Conservation (phyloP, 192 early-diverging fungal species). For the Coemansia biformis region DNA sequence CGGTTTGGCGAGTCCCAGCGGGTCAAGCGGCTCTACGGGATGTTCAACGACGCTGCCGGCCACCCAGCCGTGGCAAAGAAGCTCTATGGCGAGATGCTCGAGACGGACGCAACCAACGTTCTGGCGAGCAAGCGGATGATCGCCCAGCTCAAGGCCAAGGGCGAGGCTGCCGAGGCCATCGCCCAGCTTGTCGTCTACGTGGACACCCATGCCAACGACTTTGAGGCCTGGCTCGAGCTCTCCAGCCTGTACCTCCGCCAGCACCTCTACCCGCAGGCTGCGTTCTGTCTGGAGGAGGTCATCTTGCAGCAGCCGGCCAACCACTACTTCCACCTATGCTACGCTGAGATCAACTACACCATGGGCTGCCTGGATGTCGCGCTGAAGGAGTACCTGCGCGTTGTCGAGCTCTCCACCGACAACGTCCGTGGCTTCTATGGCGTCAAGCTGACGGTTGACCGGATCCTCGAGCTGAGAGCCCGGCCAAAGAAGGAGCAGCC, state of each 20-base stretch:
- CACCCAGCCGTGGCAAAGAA: slow-evolving; percentile 61
- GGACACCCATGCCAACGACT: slow-evolving; percentile 80
- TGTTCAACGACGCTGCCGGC: slow-evolving; percentile 74
- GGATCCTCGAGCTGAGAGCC: slow-evolving; percentile 16
- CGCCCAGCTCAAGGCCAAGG: slow-evolving; percentile 64
- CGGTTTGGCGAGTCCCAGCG: slow-evolving; percentile 65
- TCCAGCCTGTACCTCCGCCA: slow-evolving; percentile 65
- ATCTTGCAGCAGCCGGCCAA: slow-evolving; percentile 80
- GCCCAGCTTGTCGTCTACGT: slow-evolving; percentile 65
- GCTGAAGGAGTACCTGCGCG: slow-evolving; percentile 84
- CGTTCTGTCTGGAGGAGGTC: slow-evolving; percentile 89
- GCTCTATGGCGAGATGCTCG: slow-evolving; percentile 71
- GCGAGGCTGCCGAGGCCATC: slow-evolving; percentile 65
- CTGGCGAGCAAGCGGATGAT: slow-evolving; percentile 71
- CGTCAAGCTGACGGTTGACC: slow-evolving; percentile 56
- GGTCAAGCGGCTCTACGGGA: slow-evolving; percentile 66
- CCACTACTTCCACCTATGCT: slow-evolving; percentile 80
- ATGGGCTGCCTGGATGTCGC: slow-evolving; percentile 63
- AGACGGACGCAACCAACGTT: slow-evolving; percentile 74
- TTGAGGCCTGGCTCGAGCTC: slow-evolving; percentile 87
- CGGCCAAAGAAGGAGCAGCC: slow-evolving; percentile 10
- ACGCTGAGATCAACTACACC: slow-evolving; percentile 83
- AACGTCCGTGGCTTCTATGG: slow-evolving; percentile 87
- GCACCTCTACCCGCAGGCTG: slow-evolving; percentile 75
- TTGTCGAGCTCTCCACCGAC: slow-evolving; percentile 79